Percentiles rank a stretch among this genome's conserved stretches.
These are phyloP conservation scores for Luffa acutangula DNA, from an alignment of 306 rosid species.

Conservation along the genomic window DNA sequence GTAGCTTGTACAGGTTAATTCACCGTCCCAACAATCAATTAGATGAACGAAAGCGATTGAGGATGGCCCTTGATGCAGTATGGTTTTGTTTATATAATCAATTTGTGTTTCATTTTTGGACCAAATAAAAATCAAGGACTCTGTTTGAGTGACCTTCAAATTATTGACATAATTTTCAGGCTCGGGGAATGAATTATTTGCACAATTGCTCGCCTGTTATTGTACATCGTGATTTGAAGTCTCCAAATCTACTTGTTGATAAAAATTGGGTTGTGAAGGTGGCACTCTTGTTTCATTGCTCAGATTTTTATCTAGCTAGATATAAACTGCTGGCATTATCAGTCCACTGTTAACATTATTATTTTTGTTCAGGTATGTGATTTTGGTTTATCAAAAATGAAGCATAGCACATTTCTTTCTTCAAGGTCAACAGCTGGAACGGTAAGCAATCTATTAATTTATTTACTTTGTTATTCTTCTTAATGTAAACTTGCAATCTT, in stretches of 20 bases:
- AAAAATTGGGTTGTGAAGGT: slow-evolving; percentile 90
- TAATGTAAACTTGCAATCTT: background rate
- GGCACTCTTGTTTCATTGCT: slow-evolving; percentile 4
- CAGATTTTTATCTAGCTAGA: background rate
- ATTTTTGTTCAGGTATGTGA: slow-evolving; percentile 65
- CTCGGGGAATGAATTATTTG: slow-evolving; percentile 95
- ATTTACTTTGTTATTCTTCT: background rate
- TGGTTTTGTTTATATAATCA: slow-evolving; percentile 14
- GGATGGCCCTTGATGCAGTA: slow-evolving; percentile 97
- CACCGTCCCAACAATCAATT: slow-evolving; percentile 87
- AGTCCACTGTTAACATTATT: slow-evolving; percentile 4
- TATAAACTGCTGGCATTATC: slow-evolving; percentile 17
- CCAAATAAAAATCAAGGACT: slow-evolving; percentile 8
- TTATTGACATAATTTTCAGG: slow-evolving; percentile 33
- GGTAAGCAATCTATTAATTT: slow-evolving; percentile 32
- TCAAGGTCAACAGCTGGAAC: slow-evolving; percentile 98
- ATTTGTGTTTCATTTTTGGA: slow-evolving; percentile 9
- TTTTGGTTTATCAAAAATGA: slow-evolving; percentile 89
- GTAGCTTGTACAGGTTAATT: slow-evolving; percentile 87
- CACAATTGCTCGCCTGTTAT: slow-evolving; percentile 69
- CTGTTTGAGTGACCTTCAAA: slow-evolving; percentile 11
- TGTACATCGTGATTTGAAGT: slow-evolving; percentile 93
- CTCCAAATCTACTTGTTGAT: slow-evolving; percentile 93
- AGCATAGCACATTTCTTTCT: slow-evolving; percentile 91
- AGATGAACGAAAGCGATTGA: slow-evolving; percentile 74